A percentile compares a stretch with the other conserved stretches of the same genome.
Conservation (phyloP, 352 stramenopile species). For the Pythium biforme region DNA sequence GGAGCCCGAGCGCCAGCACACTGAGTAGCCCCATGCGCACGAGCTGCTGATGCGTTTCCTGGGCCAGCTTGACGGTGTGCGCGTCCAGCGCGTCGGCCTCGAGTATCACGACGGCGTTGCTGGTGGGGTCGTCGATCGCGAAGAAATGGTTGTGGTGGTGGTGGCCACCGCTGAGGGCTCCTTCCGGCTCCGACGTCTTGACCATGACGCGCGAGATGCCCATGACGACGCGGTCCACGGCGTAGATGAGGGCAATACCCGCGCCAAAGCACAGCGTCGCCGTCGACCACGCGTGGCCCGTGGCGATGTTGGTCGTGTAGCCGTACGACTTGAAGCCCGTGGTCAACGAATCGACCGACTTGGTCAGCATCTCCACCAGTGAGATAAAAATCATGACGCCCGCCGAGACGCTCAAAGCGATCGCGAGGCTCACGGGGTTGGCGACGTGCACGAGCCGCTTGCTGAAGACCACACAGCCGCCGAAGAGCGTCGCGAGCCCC, state of each 20-base stretch:
- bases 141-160: not conserved
- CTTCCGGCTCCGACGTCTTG: too few species aligned
- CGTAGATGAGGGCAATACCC: slow-evolving; percentile 69
- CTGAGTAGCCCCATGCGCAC: slow-evolving; percentile 88
- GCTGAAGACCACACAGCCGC: slow-evolving; percentile 43
- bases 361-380: slow-evolving; percentile 59
- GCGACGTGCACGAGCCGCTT: slow-evolving; percentile 36
- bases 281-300: slow-evolving; percentile 65
- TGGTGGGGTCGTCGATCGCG: not conserved
- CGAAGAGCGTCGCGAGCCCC: slow-evolving; percentile 23
- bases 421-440: slow-evolving; percentile 69
- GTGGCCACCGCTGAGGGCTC: too few species aligned
- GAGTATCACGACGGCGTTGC: not conserved
- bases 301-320: slow-evolving; percentile 32
- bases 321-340: slow-evolving; percentile 33
- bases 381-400: slow-evolving; percentile 84
- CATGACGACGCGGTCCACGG: slow-evolving; percentile 38
- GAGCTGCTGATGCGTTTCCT: slow-evolving; percentile 27
- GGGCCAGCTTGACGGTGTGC: slow-evolving; percentile 23
- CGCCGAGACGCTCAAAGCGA: slow-evolving; percentile 69
- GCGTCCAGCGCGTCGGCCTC: not conserved
- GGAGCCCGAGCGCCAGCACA: slow-evolving; percentile 89
- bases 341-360: slow-evolving; percentile 35
- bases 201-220: slow-evolving; percentile 34
- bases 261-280: slow-evolving; percentile 85